Evolutionary conservation across 2,329 filamentous ascomycete species (phyloP), one percentile per base, ranked within the genome.

Genomic region (Fusarium siculi): DNA sequence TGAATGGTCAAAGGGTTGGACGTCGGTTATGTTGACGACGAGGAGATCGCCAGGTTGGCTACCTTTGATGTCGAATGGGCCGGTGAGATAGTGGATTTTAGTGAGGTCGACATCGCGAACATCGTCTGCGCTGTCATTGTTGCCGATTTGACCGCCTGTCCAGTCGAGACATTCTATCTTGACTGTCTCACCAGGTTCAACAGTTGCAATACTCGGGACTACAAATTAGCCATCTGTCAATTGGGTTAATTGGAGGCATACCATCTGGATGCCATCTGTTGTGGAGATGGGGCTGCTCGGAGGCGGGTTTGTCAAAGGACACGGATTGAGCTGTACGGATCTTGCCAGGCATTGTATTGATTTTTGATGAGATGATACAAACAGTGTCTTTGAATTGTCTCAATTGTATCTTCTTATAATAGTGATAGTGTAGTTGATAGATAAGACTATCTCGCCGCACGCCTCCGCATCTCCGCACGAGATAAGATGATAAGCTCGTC

Each of bases 181-280:
- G 74, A 97, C 95, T 0, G 93, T 93, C 83, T 97, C 95, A 36
- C 92, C 92, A 78, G 95, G 91, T 76, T 93, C 91, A 78, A 98
- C 94, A 3, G 88, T 90, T 37, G 87, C 93, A 56, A 87, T 88
- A 63, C 88, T 90, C 1, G 95, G 95, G 57, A 97, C 93, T 96
- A 68, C 7, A 42, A 34, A 28, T 61, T 47, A 63, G 62, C n/a
- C 1, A 28, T 9, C 28, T 9, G n/a, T 44, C 16, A 44, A 34
- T 11, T 11, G 11, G 9, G 6, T 46, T 9, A 28, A 9, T 28
- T 28, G 28, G 28, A 2, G 18, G 79, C 86, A 58, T 86, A 95
- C 93, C 92, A 74, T 97, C 95, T 40, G 95, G 95, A 79, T 98
- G 95, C 95, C 95, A 97, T 81, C 95, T 88, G 79, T 98, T 98